A percentile compares a stretch with the other conserved stretches of the same genome.
Evolutionary conservation across 129 eudicot genomes (phyloP).

Genomic region (Lonicera japonica): DNA sequence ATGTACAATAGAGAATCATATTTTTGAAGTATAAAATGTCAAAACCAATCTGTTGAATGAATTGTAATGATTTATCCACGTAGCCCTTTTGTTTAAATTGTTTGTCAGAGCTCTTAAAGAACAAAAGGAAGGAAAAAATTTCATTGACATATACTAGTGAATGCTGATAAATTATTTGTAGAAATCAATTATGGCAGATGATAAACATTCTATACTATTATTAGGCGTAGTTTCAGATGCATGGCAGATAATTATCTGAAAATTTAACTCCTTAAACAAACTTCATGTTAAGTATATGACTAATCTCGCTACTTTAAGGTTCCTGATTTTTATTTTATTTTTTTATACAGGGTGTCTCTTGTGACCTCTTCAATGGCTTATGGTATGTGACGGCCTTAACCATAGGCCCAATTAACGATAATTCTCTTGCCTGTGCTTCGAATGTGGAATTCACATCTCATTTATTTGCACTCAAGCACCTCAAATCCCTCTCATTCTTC

Average conservation of each 20-base stretch:
- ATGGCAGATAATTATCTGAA: not conserved
- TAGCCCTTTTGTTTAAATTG: not conserved
- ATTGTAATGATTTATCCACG: not conserved
- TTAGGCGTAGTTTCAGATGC: too few species aligned
- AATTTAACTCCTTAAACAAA: not conserved
- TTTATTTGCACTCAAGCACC: slow-evolving; percentile 51
- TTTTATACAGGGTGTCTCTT: slow-evolving; percentile 67
- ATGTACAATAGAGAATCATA: too few species aligned
- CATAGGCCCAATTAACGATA: slow-evolving; percentile 71
- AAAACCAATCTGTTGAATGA: too few species aligned
- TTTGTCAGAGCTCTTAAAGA: not conserved
- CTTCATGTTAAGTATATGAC: not conserved
- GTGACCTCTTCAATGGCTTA: slow-evolving; percentile 70
- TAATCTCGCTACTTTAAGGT: not conserved
- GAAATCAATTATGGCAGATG: too few species aligned
- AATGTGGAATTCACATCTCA: slow-evolving; percentile 54
- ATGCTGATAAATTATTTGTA: too few species aligned
- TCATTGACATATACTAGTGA: not conserved
- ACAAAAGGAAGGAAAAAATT: not conserved
- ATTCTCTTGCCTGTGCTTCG: slow-evolving; percentile 60
- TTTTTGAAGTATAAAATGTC: too few species aligned
- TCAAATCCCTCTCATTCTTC: slow-evolving; percentile 64
- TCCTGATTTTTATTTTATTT: not conserved
- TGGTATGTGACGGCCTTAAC: slow-evolving; percentile 77
- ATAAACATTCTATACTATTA: too few species aligned